A percentile compares a stretch with the other conserved stretches of the same genome.
phyloP scores from a whole-genome alignment of 331 rosid species.

The Pyrus hybrid region DNA sequence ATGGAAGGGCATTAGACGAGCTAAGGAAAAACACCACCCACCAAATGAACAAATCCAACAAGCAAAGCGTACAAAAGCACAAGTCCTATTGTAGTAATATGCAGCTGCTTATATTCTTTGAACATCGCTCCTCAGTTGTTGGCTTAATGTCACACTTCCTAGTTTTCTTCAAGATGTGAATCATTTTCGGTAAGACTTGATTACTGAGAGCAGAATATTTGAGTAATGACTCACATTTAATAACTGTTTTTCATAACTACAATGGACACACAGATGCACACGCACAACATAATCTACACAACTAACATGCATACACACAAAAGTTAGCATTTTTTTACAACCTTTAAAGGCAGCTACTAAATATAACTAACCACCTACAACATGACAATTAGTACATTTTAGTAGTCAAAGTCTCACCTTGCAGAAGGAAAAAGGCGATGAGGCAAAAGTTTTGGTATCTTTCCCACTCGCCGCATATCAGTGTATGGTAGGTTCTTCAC shows the following conservation, averaged over 20 bases:
- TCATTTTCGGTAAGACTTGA: neutral
- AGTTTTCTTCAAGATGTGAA: neutral
- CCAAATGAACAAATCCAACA: neutral
- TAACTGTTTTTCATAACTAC: neutral
- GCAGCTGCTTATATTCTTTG: neutral
- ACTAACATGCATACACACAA: neutral
- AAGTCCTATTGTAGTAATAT: neutral
- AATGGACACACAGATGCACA: neutral
- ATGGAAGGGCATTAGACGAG: neutral
- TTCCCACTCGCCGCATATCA: conserved; percentile 92
- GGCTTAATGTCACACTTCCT: neutral
- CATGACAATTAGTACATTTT: neutral
- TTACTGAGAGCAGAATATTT: neutral
- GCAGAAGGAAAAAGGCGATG: conserved; percentile 90
- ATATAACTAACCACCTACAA: neutral
- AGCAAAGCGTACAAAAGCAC: neutral
- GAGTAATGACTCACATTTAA: neutral
- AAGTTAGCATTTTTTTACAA: neutral
- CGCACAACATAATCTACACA: neutral
- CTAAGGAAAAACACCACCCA: neutral
- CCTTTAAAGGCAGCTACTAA: neutral
- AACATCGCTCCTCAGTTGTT: neutral
- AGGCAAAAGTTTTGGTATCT: conserved; percentile 84
- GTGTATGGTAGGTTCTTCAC: conserved; percentile 72
- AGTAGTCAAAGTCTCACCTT: conserved; percentile 46